Evolutionary conservation across 331 rosid genomes (phyloP).

Genomic region (Cucumis variabilis): DNA sequence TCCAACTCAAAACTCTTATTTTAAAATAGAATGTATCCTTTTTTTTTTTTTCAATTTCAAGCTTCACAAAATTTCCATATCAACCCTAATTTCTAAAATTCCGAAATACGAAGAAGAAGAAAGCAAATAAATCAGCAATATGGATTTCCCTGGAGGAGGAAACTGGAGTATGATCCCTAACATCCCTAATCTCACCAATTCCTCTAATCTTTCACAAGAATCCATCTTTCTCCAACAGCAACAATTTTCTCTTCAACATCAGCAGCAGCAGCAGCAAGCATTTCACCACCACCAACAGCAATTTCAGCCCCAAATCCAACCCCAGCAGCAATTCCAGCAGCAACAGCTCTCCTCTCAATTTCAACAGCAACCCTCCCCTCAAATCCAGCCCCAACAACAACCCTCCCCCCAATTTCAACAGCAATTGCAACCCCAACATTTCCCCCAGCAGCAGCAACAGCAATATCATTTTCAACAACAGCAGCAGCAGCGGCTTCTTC

Average conservation of each 20-base stretch:
- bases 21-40: too few species aligned
- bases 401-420: slow-evolving; percentile 37
- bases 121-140: slow-evolving; percentile 2
- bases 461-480: slow-evolving; percentile 36
- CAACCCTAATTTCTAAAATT: neutral
- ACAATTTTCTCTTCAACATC: slow-evolving; percentile 43
- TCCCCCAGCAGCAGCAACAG: slow-evolving; percentile 41
- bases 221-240: slow-evolving; percentile 58
- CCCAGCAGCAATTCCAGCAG: slow-evolving; percentile 52
- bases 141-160: slow-evolving; percentile 69
- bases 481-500: slow-evolving; percentile 35
- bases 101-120: neutral
- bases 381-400: slow-evolving; percentile 31
- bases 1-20: too few species aligned
- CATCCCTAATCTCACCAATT: slow-evolving; percentile 59
- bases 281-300: slow-evolving; percentile 42
- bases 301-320: slow-evolving; percentile 40
- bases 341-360: slow-evolving; percentile 51
- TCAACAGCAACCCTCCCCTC: slow-evolving; percentile 36
- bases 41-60: neutral
- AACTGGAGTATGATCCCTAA: slow-evolving; percentile 81
- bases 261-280: slow-evolving; percentile 41
- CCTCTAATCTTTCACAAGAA: slow-evolving; percentile 69
- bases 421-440: slow-evolving; percentile 47
- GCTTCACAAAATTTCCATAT: neutral